Evolutionary conservation across 2,329 filamentous ascomycete genomes (phyloP), one percentile per base, ranked within the genome.

Genomic region (Aureobasidium sp.): DNA sequence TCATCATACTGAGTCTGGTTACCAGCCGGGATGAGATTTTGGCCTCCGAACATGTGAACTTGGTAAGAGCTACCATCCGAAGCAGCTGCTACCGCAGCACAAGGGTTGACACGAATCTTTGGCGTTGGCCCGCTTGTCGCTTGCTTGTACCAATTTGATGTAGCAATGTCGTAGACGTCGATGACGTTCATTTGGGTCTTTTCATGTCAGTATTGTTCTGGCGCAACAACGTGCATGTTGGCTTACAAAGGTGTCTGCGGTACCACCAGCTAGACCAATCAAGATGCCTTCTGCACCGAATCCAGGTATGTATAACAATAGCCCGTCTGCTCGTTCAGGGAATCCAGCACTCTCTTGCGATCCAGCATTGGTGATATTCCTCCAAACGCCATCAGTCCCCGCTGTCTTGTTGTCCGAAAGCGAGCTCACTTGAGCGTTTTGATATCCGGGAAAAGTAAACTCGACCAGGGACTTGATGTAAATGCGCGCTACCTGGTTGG

Each of bases 131-230:
- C 81, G 3, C 73, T 74, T 0, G 86, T 88, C 3, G 77, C 71
- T 66, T 93, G 88, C 60, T 82, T 84, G 63, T 86, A 88, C 88
- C 88, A 93, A 6, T 74, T 78, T 2, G 79, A 75, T 25, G 70
- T 77, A 3, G 79, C 84, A 54, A 91, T 79, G 62, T 93, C 88
- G 66, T 88, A 93, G n/a, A 91, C 80, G 59, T 90, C 85, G 34
- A 90, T 83, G 14, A 79, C 76, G 44, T 83, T 89, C 71, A 91
- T 90, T 14, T 77, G 74, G 0, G 77, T 79, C 75, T 78, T 44
- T n/a, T 16, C 14, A 48, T 16, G 32, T 32, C 30, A 42, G 48
- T 16, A 37, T 2, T 22, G 16, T 27, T 3, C 16, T n/a, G n/a
- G n/a, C n/a, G n/a, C 11, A 30, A 30, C 27, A 30, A 2, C 14